Evolutionary conservation across 306 rosid species (phyloP), one percentile per base, ranked within the genome.

Genomic region (Rosa rugosa): DNA sequence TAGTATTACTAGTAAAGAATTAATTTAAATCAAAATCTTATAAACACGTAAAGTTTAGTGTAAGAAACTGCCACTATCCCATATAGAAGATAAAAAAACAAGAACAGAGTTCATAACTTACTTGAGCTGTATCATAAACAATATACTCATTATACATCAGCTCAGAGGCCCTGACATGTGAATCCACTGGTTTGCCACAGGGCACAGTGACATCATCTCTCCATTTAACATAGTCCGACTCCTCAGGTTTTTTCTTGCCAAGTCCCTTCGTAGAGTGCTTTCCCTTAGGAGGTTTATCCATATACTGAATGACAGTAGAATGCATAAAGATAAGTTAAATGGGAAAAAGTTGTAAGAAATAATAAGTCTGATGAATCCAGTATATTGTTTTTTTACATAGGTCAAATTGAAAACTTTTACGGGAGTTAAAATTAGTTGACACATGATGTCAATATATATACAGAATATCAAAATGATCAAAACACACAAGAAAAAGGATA

Each of bases 121-220:
- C 99, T 78, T 93, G 99, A 69, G 97, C 90, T 14, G 91, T 91
- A 82, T 91, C 75, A 54, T 95, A 95, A 60, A 93, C 99, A 80
- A 95, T 93, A 80, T 87, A 95, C 91, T 93, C 99, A 14, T 95
- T 95, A 86, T 95, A 95, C 99, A 93, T 90, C 71, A 95, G 89
- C 88, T 91, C 98, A 7, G 98, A 84, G 31, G 88, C 62, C 87
- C 78, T 90, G 80, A 87, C 81, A 75, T 84, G 89, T 14, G 97
- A 87, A 53, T 91, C 18, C 75, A 95, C 98, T 42, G 98, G 98
- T 81, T 95, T 93, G 72, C 99, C 99, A 78, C 96, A 93, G 18
- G 99, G 99, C 86, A 95, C 96, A 9, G 79, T 83, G 34, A 95
- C 93, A 66, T 86, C 90, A 44, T 82, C 93, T 85, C 80, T 91